Evolutionary conservation across 2,329 filamentous ascomycete species (phyloP), one percentile per base, ranked within the genome.

Genomic region (Aspergillus ruber): DNA sequence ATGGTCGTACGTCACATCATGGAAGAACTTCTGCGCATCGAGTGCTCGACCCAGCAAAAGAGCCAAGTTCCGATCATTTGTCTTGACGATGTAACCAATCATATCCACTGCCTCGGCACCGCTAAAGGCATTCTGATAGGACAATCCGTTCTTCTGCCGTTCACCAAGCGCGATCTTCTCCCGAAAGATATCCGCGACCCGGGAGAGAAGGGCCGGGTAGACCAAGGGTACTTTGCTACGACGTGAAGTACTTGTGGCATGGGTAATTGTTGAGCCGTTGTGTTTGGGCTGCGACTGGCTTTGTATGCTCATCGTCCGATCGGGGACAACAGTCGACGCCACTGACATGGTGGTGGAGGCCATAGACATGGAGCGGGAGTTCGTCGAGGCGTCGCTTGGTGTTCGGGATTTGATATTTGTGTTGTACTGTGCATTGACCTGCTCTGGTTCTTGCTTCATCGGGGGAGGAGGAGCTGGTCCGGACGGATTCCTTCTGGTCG

Each of bases 1-100:
- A 69, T 98, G 93, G 60, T 96, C 91, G 69, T 98, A 98, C 0
- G 91, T 96, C 44, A 97, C 93, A 76, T 98, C 93, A 73, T 98
- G 93, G 66, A 98, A 98, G 73, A 95, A 96, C 67, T 97, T 97
- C 65, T 98, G 93, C 20, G 93, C 93, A 71, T 98, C 93, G 51
- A 98, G 74, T 38, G 93, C 90, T 64, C 93, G 82, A 52, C 93
- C 93, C 13, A 98, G 76, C 8, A 98, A 80, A 43, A 98, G 75
- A 9, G 93, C 93, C 51, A 98, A 75, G 65, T 98, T 98, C 50
- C 93, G 83, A 69, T 98, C 93, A 0, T 89, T 95, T 1, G 93
- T 98, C 63, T 94, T 86, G 68, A 98, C 97, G 56, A 98, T 97
- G 64, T 94, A 95, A 1, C 88, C 88, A 55, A 98, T 86, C 49